Evolutionary conservation across 2,329 filamentous ascomycete genomes (phyloP).

Genomic region (Talaromyces sp.): DNA sequence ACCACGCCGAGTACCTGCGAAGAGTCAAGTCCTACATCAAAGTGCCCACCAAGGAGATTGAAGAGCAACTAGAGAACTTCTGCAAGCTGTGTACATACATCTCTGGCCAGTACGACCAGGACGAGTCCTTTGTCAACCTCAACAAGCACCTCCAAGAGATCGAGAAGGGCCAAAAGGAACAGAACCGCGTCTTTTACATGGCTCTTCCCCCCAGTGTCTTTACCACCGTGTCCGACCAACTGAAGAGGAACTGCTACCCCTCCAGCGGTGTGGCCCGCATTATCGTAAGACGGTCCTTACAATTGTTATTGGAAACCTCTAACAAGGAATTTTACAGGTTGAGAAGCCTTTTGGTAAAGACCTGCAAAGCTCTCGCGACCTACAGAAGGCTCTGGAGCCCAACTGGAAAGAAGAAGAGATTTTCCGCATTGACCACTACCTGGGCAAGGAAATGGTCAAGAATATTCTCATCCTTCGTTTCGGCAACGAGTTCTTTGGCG

Average conservation of each 20-base stretch:
- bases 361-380: constrained; percentile 83
- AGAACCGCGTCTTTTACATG: constrained; percentile 98
- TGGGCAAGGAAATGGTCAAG: constrained; percentile 99
- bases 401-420: constrained; percentile 99
- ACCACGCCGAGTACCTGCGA: constrained; percentile 89
- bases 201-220: constrained; percentile 95
- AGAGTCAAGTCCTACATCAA: constrained; percentile 98
- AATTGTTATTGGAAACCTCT: not conserved
- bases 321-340: constrained; percentile 53
- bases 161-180: constrained; percentile 75
- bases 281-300: constrained; percentile 62
- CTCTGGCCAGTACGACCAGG: constrained; percentile 95
- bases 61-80: constrained; percentile 92
- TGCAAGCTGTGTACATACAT: constrained; percentile 83
- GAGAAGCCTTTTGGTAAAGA: constrained; percentile 99
- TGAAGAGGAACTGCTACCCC: constrained; percentile 97
- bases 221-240: constrained; percentile 91
- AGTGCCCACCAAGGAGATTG: constrained; percentile 93
- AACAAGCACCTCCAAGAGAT: constrained; percentile 80
- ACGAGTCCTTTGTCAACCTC: constrained; percentile 84
- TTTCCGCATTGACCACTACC: constrained; percentile 98
- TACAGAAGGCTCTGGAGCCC: constrained; percentile 89
- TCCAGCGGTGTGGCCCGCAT: constrained; percentile 84
- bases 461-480: constrained; percentile 97
- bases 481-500: constrained; percentile 96